phyloP scores from a whole-genome alignment of 2,329 filamentous ascomycete species.

The Phoma sp. region DNA sequence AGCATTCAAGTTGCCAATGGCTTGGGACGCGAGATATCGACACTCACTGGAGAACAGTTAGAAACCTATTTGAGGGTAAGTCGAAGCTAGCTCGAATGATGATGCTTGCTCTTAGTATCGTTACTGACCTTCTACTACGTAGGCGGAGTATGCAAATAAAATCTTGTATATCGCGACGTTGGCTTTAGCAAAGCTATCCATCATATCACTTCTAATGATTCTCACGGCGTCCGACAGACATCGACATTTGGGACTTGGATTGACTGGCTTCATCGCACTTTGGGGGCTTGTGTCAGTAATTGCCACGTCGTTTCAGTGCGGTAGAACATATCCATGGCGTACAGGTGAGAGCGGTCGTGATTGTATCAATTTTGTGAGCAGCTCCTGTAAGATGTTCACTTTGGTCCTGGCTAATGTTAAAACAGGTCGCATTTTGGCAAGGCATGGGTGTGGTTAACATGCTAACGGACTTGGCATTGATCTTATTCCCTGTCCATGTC shows the following conservation, averaged over 20 bases:
- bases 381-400: neutral
- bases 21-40: constrained; percentile 34
- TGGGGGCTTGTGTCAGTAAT: constrained; percentile 40
- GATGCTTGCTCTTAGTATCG: neutral
- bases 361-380: constrained; percentile 37
- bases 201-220: constrained; percentile 45
- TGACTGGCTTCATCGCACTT: constrained; percentile 36
- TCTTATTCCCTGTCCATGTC: constrained; percentile 43
- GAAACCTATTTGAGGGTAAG: constrained; percentile 41
- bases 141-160: constrained; percentile 46
- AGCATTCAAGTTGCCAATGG: constrained; percentile 40
- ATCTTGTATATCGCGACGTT: constrained; percentile 44
- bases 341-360: constrained; percentile 18
- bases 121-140: neutral
- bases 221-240: constrained; percentile 41
- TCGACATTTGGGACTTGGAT: constrained; percentile 31
- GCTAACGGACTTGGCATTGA: constrained; percentile 41
- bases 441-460: constrained; percentile 41
- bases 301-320: constrained; percentile 42
- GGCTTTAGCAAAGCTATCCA: constrained; percentile 43
- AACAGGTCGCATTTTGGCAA: constrained; percentile 40
- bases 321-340: constrained; percentile 36
- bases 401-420: neutral
- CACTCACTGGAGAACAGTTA: constrained; percentile 26
- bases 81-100: neutral